A percentile compares a stretch with the other conserved stretches of the same genome.
Evolutionary conservation across 805 yeast genomes (phyloP).

Genomic region (Scheffersomyces spartinae): DNA sequence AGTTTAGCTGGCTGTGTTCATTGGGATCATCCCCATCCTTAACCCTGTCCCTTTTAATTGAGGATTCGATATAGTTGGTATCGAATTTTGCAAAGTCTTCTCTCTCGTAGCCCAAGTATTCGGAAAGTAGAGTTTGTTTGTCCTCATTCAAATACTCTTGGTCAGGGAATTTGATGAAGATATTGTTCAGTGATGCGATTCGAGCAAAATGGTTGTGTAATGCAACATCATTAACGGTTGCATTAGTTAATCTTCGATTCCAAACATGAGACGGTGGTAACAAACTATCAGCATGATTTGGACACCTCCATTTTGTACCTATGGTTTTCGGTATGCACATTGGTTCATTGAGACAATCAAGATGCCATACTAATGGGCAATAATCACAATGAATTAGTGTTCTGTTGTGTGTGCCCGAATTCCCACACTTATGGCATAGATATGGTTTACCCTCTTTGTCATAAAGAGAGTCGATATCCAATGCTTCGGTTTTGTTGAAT

Average conservation of each 20-base stretch:
- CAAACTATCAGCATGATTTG: slow-evolving; percentile 59
- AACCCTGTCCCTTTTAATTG: neutral
- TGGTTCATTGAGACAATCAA: slow-evolving; percentile 78
- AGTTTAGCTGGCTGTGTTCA: slow-evolving; percentile 8
- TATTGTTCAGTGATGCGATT: slow-evolving; percentile 16
- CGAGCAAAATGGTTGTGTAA: slow-evolving; percentile 22
- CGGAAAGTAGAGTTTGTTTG: slow-evolving; percentile 12
- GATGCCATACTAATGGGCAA: slow-evolving; percentile 76
- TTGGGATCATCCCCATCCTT: neutral
- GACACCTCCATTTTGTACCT: slow-evolving; percentile 85
- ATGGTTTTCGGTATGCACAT: slow-evolving; percentile 58
- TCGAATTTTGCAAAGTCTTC: slow-evolving; percentile 11
- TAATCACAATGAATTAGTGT: slow-evolving; percentile 69
- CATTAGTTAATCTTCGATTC: slow-evolving; percentile 39
- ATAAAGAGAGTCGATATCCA: slow-evolving; percentile 51
- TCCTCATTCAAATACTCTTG: slow-evolving; percentile 18
- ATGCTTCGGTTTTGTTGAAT: slow-evolving; percentile 33
- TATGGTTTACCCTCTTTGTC: slow-evolving; percentile 60
- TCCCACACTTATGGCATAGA: slow-evolving; percentile 67
- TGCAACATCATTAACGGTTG: slow-evolving; percentile 42
- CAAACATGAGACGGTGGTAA: slow-evolving; percentile 25
- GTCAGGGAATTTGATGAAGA: slow-evolving; percentile 20
- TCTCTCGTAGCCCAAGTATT: slow-evolving; percentile 17
- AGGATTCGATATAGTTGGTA: slow-evolving; percentile 3
- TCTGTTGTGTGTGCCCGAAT: slow-evolving; percentile 48